phyloP scores from a whole-genome alignment of 805 yeast genomes.

The Yarrowia sp. region DNA sequence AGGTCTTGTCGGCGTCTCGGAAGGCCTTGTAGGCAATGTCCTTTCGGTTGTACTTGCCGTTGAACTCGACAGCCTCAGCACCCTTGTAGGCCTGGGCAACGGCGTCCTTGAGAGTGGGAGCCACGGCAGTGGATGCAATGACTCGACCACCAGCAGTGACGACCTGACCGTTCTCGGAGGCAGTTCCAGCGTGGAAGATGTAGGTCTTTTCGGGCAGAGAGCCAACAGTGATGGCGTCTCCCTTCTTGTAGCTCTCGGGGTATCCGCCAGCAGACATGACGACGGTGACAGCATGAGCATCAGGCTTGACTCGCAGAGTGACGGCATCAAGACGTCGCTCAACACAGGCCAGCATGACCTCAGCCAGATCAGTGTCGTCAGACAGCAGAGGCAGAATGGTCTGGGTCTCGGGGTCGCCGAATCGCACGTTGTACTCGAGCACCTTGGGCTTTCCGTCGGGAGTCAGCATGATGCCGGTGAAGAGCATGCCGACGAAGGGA shows the following conservation, averaged over 20 bases:
- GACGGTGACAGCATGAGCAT: slow-evolving; percentile 80
- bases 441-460: slow-evolving; percentile 82
- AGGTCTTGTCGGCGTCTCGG: slow-evolving; percentile 41
- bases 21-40: slow-evolving; percentile 98
- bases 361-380: slow-evolving; percentile 85
- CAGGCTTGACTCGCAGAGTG: slow-evolving; percentile 45
- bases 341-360: slow-evolving; percentile 87
- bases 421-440: slow-evolving; percentile 94
- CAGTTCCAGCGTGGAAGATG: slow-evolving; percentile 97
- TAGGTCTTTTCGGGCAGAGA: slow-evolving; percentile 54
- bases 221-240: slow-evolving; percentile 71
- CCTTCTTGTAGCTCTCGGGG: slow-evolving; percentile 82
- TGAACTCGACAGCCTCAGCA: slow-evolving; percentile 68
- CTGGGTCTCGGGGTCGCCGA: slow-evolving; percentile 99
- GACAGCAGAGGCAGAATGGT: slow-evolving; percentile 85
- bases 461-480: slow-evolving; percentile 92
- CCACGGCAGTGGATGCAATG: slow-evolving; percentile 88
- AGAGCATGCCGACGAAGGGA: slow-evolving; percentile 93
- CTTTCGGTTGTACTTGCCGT: slow-evolving; percentile 74
- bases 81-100: slow-evolving; percentile 85
- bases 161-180: slow-evolving; percentile 51
- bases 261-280: slow-evolving; percentile 97
- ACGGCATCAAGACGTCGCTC: slow-evolving; percentile 91
- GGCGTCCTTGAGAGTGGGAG: slow-evolving; percentile 68
- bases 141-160: slow-evolving; percentile 96